Conservation (phyloP, 345 rosid species). For the Aquilaria malaccensis region DNA sequence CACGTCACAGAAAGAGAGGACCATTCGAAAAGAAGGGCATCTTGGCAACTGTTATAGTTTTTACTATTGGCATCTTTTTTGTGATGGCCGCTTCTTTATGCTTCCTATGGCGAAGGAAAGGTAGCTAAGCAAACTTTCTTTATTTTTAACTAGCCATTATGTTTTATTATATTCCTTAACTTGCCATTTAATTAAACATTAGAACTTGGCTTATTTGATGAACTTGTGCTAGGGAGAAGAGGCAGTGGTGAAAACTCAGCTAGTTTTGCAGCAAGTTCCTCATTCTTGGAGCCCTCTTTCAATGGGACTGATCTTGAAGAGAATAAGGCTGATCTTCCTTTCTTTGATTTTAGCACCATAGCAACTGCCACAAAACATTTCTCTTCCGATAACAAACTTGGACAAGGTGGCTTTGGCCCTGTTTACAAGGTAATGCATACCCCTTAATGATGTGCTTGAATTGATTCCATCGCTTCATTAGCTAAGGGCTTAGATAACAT, state of each 20-base stretch:
- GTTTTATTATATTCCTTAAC: not conserved
- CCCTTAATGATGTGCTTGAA: too few species aligned
- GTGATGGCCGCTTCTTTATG: conserved; percentile 1
- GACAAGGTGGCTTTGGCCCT: conserved; percentile 68
- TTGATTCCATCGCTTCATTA: too few species aligned
- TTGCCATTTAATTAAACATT: not conserved
- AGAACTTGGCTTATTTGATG: not conserved
- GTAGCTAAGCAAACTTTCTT: conserved; percentile 6
- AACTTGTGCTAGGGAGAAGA: conserved; percentile 17
- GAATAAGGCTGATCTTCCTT: conserved; percentile 33
- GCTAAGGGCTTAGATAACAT: too few species aligned
- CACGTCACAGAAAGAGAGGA: conserved; percentile 20
- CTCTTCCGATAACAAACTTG: conserved; percentile 45
- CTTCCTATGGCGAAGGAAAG: conserved; percentile 23
- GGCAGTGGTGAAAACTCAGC: conserved; percentile 8
- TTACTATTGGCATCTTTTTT: conserved; percentile 15
- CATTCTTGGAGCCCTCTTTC: conserved; percentile 22
- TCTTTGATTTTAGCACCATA: conserved; percentile 37
- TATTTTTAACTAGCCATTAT: conserved; percentile 1
- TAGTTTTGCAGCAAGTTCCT: conserved; percentile 15
- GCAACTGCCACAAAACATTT: conserved; percentile 49
- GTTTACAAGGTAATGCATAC: conserved; percentile 48
- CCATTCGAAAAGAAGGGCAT: conserved; percentile 21
- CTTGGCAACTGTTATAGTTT: conserved; percentile 13
- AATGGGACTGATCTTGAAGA: conserved; percentile 25